Base-by-base conservation (phyloP, 1,284 basidiomycete species). In the Ganoderma multipileum region DNA sequence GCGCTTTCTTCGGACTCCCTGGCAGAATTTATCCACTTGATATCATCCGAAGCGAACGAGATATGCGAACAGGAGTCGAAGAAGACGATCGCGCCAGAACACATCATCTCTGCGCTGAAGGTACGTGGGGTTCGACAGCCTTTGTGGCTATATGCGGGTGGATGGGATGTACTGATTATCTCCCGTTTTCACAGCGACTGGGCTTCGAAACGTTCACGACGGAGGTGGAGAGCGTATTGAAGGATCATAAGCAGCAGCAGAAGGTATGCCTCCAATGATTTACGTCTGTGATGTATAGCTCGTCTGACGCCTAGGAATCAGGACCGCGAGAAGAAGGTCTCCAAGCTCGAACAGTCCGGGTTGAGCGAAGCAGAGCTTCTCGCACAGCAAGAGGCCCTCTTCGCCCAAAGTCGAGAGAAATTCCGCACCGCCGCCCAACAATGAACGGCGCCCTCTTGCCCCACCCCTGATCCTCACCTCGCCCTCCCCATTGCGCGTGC, bases 31-130 rank as follows among this genome's bases (percentile, higher is more conserved):
- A 97, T 99, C 75, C 95, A 98, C 79, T 84, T 99, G 78, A 93
- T 99, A 78, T 98, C 98, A 18, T 97, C 97, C 8, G 96, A 99
- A 81, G 94, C 97, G 64, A 99, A 99, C 81, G 96, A 98, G 74
- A 95, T 98, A 68, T 99, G 98, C 80, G 98, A 99, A 78, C 92
- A 95, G 79, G 96, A 97, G 77, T 93, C 94, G n/a, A 99, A 99
- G 85, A 99, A 99, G 85, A 99, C 97, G 0, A 99, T 99, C 75
- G 95, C 96, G 4, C 97, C 98, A 2, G 97, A 99, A 77, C 97
- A 99, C 78, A 97, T 99, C 60, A 92, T 98, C 55, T 85, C 89
- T 44, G 98, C 97, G 6, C 84, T 99, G 63, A 95, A 96, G 84
- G 96, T 95, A 68, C 60, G 44, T 65, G 26, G 33, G 26, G 23